Evolutionary conservation across 768 basidiomycete genomes (phyloP), one percentile per base, ranked within the genome.

Genomic region (Boletus rubroflammeus): DNA sequence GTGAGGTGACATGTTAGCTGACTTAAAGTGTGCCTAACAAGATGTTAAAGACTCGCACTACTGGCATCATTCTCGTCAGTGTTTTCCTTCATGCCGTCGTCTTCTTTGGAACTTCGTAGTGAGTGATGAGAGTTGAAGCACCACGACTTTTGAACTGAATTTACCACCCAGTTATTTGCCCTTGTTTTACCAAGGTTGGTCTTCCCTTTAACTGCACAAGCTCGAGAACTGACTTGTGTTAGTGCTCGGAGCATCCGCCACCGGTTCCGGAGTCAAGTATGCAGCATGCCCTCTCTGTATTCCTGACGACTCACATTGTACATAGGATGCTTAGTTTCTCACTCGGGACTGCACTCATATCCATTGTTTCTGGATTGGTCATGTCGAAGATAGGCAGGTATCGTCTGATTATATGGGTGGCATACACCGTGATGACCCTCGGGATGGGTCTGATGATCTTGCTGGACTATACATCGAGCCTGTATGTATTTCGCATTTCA

Each of bases 401-500:
- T 65, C 76, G 86, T 21, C 69, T 69, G 0, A 72, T 83, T 25
- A 81, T 91, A 59, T 91, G 88, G 86, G 58, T 71, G 17, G 73
- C 79, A 1, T 88, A 76, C 68, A 76, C 73, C 0, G 34, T 81
- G 14, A 81, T 85, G 65, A 71, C 81, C 3, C 59, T 90, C 5
- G 90, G 88, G 1, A 32, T 78, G 70, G 90, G 89, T 8, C 76
- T 92, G 45, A 89, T 91, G 89, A 88, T 74, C 40, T 81, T 76
- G 78, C 68, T 92, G 38, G 78, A 81, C 60, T 78, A 80, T 26
- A 71, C 67, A 4, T 86, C 88, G 0, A 80, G 46, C 46, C 15
- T 67, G 64, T 64, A 38, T 23, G 62, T 36, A 11, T 44, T 39
- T 40, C 11, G 23, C 3, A 1, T 28, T 15, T 15, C n/a, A n/a